These are phyloP conservation scores for Apiospora rasikravindrae DNA, from an alignment of 2,329 filamentous ascomycete species.

Conservation along the genomic window DNA sequence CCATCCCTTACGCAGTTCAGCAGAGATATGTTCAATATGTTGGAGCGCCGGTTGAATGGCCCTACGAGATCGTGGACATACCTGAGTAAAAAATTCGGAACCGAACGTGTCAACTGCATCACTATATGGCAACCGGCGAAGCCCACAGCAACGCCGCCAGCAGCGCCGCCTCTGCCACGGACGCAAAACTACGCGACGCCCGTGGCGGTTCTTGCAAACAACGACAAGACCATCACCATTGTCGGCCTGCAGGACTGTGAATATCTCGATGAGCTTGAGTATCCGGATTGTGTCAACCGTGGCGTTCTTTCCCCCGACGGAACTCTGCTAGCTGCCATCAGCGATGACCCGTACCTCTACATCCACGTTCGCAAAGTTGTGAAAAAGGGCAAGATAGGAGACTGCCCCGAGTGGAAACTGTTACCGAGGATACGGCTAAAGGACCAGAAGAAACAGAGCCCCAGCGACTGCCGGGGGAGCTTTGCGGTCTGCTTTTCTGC, in stretches of 20 bases:
- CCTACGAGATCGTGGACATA: constrained; percentile 52
- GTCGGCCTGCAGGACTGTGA: constrained; percentile 73
- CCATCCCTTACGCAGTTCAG: constrained; percentile 39
- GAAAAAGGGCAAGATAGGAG: constrained; percentile 40
- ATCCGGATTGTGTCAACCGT: constrained; percentile 90
- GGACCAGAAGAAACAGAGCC: constrained; percentile 61
- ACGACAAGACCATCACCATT: constrained; percentile 87
- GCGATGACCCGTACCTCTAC: constrained; percentile 86
- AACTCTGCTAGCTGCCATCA: constrained; percentile 77
- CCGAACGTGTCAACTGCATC: constrained; percentile 69
- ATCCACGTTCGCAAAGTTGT: constrained; percentile 68
- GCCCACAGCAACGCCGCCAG: constrained; percentile 34
- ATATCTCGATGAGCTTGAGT: constrained; percentile 71
- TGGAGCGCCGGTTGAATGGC: constrained; percentile 40
- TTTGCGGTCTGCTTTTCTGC: constrained; percentile 81
- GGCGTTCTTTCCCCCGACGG: constrained; percentile 93
- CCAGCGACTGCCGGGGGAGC: constrained; percentile 66
- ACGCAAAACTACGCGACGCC: constrained; percentile 52
- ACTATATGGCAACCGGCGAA: constrained; percentile 65
- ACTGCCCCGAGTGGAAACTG: constrained; percentile 55
- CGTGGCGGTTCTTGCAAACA: constrained; percentile 83
- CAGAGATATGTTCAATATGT: constrained; percentile 39
- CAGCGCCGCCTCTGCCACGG: constrained; percentile 32
- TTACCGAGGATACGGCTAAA: constrained; percentile 61
- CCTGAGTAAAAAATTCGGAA: constrained; percentile 60